phyloP scores from a whole-genome alignment of 139 green algal species.

The Zygnema cylindricum region DNA sequence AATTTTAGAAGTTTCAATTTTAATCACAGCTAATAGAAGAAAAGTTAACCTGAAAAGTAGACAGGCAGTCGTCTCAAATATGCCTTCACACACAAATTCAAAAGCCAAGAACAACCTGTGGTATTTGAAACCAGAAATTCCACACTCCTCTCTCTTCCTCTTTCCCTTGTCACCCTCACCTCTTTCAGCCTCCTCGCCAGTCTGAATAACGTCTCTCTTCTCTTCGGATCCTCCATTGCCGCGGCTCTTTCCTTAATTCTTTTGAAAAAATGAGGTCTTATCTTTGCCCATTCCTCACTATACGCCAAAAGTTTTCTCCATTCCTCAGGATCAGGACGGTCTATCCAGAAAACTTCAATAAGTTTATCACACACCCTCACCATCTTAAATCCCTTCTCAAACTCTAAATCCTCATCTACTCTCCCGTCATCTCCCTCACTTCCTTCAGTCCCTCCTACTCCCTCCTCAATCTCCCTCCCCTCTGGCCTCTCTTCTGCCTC shows the following conservation, averaged over 20 bases:
- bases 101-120: neutral
- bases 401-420: conserved; percentile 24
- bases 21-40: no score
- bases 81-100: neutral
- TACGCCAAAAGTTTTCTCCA: conserved; percentile 56
- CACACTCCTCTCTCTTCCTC: neutral
- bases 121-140: neutral
- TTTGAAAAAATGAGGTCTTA: conserved; percentile 54
- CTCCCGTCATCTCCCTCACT: neutral
- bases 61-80: neutral
- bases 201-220: conserved; percentile 26
- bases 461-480: neutral
- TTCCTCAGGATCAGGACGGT: conserved; percentile 39
- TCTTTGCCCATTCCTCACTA: conserved; percentile 50
- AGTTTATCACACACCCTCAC: conserved; percentile 49
- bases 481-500: neutral
- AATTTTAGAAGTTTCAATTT: no score
- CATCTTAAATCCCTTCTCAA: conserved; percentile 57
- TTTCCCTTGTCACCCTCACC: neutral
- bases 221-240: conserved; percentile 31
- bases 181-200: conserved; percentile 44
- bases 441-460: neutral
- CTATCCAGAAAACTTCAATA: conserved; percentile 58
- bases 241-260: conserved; percentile 28
- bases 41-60: neutral